These are phyloP conservation scores for Wickerhamomyces kurtzmanii DNA, from an alignment of 805 yeast genomes.

Conservation along the genomic window DNA sequence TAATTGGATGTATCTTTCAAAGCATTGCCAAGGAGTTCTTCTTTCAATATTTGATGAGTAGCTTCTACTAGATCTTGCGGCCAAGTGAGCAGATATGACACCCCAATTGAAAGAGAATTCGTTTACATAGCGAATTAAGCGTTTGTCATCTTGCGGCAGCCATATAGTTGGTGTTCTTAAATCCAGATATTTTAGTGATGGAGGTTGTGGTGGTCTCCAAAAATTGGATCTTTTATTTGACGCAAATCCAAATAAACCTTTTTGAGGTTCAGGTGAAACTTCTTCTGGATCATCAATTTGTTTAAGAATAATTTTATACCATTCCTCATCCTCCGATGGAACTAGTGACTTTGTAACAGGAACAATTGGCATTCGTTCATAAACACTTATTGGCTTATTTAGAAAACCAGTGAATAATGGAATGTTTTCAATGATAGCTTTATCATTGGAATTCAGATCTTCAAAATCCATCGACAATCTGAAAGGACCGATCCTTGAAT, in stretches of 20 bases:
- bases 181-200: conserved; percentile 70
- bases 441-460: conserved; percentile 22
- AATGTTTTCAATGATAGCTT: conserved; percentile 21
- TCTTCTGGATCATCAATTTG: conserved; percentile 32
- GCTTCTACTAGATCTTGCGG: conserved; percentile 53
- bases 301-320: conserved; percentile 49
- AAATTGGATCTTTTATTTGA: conserved; percentile 45
- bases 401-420: conserved; percentile 21
- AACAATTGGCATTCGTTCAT: conserved; percentile 24
- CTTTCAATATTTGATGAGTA: conserved; percentile 86
- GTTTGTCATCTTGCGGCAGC: conserved; percentile 90
- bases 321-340: conserved; percentile 55
- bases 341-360: conserved; percentile 60
- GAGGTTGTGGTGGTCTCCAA: conserved; percentile 87
- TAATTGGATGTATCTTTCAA: conserved; percentile 89
- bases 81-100: conserved; percentile 72
- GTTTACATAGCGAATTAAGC: conserved; percentile 69
- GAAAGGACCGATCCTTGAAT: conserved; percentile 16
- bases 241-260: conserved; percentile 39
- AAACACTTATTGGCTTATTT: conserved; percentile 19
- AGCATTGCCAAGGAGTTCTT: conserved; percentile 98
- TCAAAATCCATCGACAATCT: conserved; percentile 20
- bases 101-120: conserved; percentile 92
- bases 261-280: conserved; percentile 31
- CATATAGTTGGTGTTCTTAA: conserved; percentile 88